Percentiles rank a stretch among this genome's conserved stretches.
Conservation (phyloP, 495 filamentous ascomycete species). For the Penicillium crystallinum region DNA sequence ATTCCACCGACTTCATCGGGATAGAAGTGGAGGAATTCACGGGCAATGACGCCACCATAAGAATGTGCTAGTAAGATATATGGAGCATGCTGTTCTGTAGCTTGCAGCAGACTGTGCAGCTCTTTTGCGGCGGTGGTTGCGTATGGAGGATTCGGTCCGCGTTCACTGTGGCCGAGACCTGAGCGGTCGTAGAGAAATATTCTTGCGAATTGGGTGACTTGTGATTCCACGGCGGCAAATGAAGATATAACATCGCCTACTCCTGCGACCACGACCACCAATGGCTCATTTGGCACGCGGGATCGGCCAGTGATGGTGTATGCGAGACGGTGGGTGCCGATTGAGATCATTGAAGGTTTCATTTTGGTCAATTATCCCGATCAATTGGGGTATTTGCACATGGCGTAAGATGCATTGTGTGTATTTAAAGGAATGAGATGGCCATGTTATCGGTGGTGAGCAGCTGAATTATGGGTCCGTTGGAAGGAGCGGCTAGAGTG, state of each 20-base stretch:
- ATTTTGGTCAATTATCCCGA: neutral
- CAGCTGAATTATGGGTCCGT: neutral
- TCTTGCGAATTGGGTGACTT: slow-evolving; percentile 23
- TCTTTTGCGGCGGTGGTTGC: too few relatives aligned
- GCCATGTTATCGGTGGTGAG: neutral
- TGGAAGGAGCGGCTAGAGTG: neutral
- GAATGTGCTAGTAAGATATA: too few relatives aligned
- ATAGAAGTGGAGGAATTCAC: too few relatives aligned
- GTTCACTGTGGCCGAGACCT: too few relatives aligned
- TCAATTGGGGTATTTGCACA: neutral
- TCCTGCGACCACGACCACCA: slow-evolving; percentile 43
- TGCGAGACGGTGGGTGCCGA: slow-evolving; percentile 37
- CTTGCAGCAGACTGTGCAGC: too few relatives aligned
- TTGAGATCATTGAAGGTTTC: slow-evolving; percentile 17
- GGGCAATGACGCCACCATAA: too few relatives aligned
- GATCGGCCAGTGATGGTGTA: slow-evolving; percentile 21
- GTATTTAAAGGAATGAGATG: too few relatives aligned
- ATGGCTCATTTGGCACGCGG: slow-evolving; percentile 20
- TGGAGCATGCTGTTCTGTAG: too few relatives aligned
- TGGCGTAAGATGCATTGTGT: too few relatives aligned
- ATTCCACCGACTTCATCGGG: too few relatives aligned
- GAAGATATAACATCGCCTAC: slow-evolving; percentile 40
- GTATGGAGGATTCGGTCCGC: too few relatives aligned
- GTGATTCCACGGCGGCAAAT: slow-evolving; percentile 35
- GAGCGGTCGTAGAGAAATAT: slow-evolving; percentile 42